These are phyloP conservation scores for Malassezia dermatis DNA, from an alignment of 1,284 basidiomycete genomes.

Conservation along the genomic window DNA sequence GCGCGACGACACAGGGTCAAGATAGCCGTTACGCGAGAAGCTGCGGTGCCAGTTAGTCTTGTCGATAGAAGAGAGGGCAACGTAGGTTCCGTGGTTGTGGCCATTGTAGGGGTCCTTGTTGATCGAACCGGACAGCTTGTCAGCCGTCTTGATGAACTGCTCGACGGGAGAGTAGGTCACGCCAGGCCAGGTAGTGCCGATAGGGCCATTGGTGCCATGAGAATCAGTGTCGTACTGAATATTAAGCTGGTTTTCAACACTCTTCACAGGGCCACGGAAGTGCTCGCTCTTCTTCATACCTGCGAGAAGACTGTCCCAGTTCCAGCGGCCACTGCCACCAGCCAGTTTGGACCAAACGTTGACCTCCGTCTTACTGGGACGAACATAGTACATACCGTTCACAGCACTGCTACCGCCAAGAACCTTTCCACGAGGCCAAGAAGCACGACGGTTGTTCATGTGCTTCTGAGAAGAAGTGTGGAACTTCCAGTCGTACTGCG, in stretches of 20 bases:
- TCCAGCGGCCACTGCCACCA: conserved; percentile 25
- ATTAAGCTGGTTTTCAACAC: conserved; percentile 13
- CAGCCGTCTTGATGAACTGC: conserved; percentile 25
- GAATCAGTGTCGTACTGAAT: conserved; percentile 20
- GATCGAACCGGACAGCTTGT: conserved; percentile 11
- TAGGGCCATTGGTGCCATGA: conserved; percentile 26
- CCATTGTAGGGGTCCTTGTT: conserved; percentile 26
- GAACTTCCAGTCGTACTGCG: conserved; percentile 33
- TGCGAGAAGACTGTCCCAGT: conserved; percentile 18
- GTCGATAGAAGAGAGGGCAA: conserved; percentile 29
- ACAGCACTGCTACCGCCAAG: conserved; percentile 52
- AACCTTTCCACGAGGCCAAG: conserved; percentile 49
- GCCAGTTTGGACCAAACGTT: conserved; percentile 28
- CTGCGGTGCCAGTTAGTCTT: conserved; percentile 25
- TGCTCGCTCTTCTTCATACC: conserved; percentile 32
- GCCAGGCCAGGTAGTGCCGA: conserved; percentile 27
- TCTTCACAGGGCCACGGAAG: conserved; percentile 17
- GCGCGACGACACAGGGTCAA: conserved; percentile 27
- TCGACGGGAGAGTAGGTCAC: conserved; percentile 26
- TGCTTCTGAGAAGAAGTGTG: conserved; percentile 16
- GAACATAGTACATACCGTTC: conserved; percentile 48
- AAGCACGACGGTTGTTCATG: conserved; percentile 20
- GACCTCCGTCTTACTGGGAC: conserved; percentile 37
- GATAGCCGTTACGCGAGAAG: conserved; percentile 32
- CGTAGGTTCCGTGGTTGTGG: conserved; percentile 31